These are phyloP conservation scores for Castanea crenata DNA, from an alignment of 306 rosid species.

Conservation along the genomic window DNA sequence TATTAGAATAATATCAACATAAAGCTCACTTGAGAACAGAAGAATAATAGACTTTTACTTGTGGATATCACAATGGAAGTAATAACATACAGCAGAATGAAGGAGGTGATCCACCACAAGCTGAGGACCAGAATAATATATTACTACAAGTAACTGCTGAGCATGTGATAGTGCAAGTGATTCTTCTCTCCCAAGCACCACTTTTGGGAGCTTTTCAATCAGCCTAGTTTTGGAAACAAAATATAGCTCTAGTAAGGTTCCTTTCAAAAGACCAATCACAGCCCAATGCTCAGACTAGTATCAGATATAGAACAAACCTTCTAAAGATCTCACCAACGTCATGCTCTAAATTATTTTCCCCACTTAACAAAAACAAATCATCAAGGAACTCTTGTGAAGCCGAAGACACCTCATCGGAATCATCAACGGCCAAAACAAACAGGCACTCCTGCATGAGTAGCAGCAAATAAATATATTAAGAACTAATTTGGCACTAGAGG, in stretches of 20 bases:
- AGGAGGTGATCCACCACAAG: constrained; percentile 72
- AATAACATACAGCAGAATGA: constrained; percentile 73
- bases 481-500: constrained; percentile 20
- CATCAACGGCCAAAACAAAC: constrained; percentile 75
- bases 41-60: neutral
- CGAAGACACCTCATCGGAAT: constrained; percentile 66
- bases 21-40: neutral
- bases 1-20: neutral
- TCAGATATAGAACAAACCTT: constrained; percentile 50
- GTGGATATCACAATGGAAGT: constrained; percentile 17
- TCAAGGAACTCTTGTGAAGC: constrained; percentile 72
- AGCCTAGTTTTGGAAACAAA: constrained; percentile 52
- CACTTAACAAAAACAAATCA: constrained; percentile 42
- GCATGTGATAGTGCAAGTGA: constrained; percentile 66
- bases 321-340: constrained; percentile 62
- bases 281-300: constrained; percentile 12
- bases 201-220: constrained; percentile 83
- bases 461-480: constrained; percentile 19
- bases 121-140: constrained; percentile 85
- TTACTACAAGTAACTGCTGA: constrained; percentile 65
- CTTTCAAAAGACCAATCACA: constrained; percentile 10
- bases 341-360: constrained; percentile 41
- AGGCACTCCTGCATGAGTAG: constrained; percentile 76
- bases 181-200: constrained; percentile 83
- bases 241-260: constrained; percentile 8